Base-by-base conservation (phyloP, 2,329 filamentous ascomycete species). In the Parascedosporium putredinis region DNA sequence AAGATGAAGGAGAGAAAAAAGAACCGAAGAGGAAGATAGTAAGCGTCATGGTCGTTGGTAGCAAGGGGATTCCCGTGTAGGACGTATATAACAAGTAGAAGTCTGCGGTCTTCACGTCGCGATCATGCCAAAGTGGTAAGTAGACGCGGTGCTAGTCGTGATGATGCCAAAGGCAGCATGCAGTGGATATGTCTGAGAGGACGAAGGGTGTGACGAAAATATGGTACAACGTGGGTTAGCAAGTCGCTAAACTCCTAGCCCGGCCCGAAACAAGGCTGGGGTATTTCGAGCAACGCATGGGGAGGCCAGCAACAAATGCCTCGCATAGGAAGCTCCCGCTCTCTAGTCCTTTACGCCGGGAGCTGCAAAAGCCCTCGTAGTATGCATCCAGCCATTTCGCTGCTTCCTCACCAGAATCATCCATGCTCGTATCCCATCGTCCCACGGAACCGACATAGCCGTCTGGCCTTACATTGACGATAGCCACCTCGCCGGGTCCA, bases 381-480 rank as follows among this genome's bases (percentile, higher is more conserved):
- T 79, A 79, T 14, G 62, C 60, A 55, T 78, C 74, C 22, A 79
- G 63, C 75, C 75, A 79, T 52, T 62, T 65, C 24, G 75, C 76
- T 7, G 76, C 76, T 44, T 72, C 67, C 38, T 71, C 62, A 38
- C 75, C 76, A 5, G 73, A 64, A 38, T 72, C 72, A 50, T 75
- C 73, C 24, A 73, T 59, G 55, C 67, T 69, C 29, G 71, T 69
- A 58, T 76, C 72, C 73, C 73, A 76, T 36, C 72, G 65, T 42
- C 73, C 68, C 22, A 86, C 64, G n/a, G 74, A 79, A 1, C 84
- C 84, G 4, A 88, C 78, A 60, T 88, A 88, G 9, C 84, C 84
- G 62, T 88, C 84, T 0, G 84, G 84, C 4, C 84, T 73, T 2
- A 88, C 80, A 56, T 84, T 82, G 36, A 83, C 69, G 36, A 88